Base-by-base conservation (phyloP, 2,329 filamentous ascomycete species). In the Colletotrichum sp. region DNA sequence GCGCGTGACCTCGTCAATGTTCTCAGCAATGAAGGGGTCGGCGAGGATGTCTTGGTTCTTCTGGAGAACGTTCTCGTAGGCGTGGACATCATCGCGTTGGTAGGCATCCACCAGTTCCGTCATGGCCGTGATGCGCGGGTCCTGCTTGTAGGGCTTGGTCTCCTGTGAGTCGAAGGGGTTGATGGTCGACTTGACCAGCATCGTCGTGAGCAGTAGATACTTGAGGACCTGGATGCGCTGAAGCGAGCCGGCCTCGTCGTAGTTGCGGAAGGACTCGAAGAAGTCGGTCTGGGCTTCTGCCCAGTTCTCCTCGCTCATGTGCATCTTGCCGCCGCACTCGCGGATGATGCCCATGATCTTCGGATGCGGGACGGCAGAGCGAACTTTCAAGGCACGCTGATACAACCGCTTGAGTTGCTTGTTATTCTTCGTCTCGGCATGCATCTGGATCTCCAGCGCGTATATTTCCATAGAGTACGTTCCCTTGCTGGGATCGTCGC, bases 231-330 rank as follows among this genome's bases (percentile, higher is more conserved):
- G 96, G 79, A 98, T 98, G 64, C 97, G 93, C 85, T 98, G 96
- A 81, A 98, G 91, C 30, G 96, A 98, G 61, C 97, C 97, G 55
- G 97, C 97, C 88, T 99, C 97, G 83, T 99, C 97, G 86, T 98
- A 99, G 87, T 98, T 98, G 73, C 96, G 94, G 88, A 99, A 99
- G 1, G 96, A 98, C 84, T 99, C 97, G 85, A 98, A 98, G 85
- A 99, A 99, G 87, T 98, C 97, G 80, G 93, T 96, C 86, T 98
- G 96, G 1, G 97, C 97, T 81, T 96, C 95, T 84, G 97, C 95
- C 97, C 97, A 99, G 84, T 98, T 98, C 87, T 98, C 97, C 89
- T 99, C 97, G 84, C 95, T 97, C 97, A 99, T 98, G 87, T 98
- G 96, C 97, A 99, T 99, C 89, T 99, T 99, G 80, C 97, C 97